phyloP scores from a whole-genome alignment of 2,329 filamentous ascomycete genomes.

The Cordyceps tenuipes region DNA sequence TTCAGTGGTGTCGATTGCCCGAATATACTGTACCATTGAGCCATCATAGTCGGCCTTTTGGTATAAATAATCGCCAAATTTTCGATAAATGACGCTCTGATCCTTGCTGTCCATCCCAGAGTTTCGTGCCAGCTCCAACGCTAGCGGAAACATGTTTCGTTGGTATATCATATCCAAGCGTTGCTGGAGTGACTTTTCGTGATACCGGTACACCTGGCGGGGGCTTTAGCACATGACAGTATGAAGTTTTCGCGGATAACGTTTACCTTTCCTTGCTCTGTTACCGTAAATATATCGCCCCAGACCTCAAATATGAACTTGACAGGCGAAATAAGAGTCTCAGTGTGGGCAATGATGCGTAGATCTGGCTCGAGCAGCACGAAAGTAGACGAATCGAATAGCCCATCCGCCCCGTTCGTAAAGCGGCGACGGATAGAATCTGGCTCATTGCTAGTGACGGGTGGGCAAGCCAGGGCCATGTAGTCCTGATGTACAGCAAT shows the following conservation, averaged over 20 bases:
- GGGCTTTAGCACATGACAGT: background rate
- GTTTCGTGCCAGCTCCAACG: constrained; percentile 88
- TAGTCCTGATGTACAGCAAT: constrained; percentile 78
- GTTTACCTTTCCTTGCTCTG: constrained; percentile 78
- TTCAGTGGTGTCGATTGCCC: constrained; percentile 91
- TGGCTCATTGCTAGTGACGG: constrained; percentile 45
- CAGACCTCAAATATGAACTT: constrained; percentile 77
- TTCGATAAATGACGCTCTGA: constrained; percentile 85
- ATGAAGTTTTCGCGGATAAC: background rate
- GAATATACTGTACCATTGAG: constrained; percentile 97
- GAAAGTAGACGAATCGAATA: constrained; percentile 83
- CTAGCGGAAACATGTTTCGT: constrained; percentile 82
- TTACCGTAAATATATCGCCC: constrained; percentile 87
- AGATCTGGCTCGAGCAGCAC: constrained; percentile 87
- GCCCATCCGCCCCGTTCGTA: constrained; percentile 63
- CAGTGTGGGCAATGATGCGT: constrained; percentile 81
- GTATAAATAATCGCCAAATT: constrained; percentile 89
- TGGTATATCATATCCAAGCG: constrained; percentile 91
- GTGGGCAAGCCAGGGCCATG: constrained; percentile 77
- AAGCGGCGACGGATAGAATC: constrained; percentile 63
- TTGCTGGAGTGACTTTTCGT: constrained; percentile 83
- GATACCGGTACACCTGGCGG: constrained; percentile 68
- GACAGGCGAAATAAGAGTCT: constrained; percentile 73
- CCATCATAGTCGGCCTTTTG: constrained; percentile 94
- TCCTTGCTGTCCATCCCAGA: constrained; percentile 70